Conservation (phyloP, 106 monocot genomes). For the Allium cepa region DNA sequence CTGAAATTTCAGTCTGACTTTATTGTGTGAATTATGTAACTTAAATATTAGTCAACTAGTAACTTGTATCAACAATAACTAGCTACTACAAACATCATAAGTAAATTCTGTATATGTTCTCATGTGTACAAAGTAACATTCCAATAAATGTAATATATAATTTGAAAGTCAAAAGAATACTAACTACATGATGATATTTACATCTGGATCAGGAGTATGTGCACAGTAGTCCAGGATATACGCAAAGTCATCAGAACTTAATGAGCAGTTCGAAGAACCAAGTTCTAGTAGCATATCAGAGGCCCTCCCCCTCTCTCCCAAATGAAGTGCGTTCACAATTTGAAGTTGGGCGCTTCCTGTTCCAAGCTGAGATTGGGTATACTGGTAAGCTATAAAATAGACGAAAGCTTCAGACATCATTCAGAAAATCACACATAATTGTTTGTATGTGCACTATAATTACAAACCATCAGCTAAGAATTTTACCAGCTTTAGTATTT, state of each 20-base stretch:
- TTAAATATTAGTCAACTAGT: no score
- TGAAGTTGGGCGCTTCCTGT: constrained; percentile 25
- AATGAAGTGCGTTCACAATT: constrained; percentile 52
- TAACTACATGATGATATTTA: constrained; percentile 14
- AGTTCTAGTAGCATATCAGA: constrained; percentile 32
- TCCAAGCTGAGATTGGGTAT: neutral
- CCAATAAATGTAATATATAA: no score
- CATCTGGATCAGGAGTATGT: constrained; percentile 48
- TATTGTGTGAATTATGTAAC: no score
- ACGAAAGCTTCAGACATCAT: neutral
- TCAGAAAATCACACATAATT: neutral
- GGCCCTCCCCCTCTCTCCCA: constrained; percentile 45
- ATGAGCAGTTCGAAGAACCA: constrained; percentile 8
- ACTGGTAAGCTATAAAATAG: constrained; percentile 21
- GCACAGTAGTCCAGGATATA: constrained; percentile 57
- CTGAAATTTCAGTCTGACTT: no score
- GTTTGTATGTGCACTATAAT: neutral
- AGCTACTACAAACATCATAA: no score
- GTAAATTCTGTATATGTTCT: no score
- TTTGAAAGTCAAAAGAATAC: neutral
- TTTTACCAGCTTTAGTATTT: neutral
- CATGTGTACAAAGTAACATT: no score
- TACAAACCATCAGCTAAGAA: neutral
- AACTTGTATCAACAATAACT: no score
- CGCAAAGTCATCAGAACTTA: constrained; percentile 35